Evolutionary conservation across 176 grass and related monocot species (phyloP).

Genomic region (Aegilops bicornis): DNA sequence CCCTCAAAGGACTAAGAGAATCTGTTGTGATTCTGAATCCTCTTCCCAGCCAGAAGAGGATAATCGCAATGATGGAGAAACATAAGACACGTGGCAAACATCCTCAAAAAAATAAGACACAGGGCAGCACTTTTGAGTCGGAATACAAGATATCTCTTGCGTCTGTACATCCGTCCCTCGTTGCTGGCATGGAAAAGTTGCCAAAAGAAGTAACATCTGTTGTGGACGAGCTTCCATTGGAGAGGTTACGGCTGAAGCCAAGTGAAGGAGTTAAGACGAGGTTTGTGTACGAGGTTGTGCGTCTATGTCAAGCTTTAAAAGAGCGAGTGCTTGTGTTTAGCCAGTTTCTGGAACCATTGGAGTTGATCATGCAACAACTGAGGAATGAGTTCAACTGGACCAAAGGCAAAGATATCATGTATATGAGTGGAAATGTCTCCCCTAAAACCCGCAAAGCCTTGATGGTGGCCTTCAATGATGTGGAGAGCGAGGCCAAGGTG

Average conservation of each 20-base stretch:
- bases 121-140: slow-evolving; percentile 21
- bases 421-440: slow-evolving; percentile 49
- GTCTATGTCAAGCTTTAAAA: slow-evolving; percentile 32
- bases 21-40: slow-evolving; percentile 69
- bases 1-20: slow-evolving; percentile 69
- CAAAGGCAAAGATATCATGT: slow-evolving; percentile 60
- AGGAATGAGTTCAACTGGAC: slow-evolving; percentile 49
- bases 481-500: slow-evolving; percentile 60
- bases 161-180: slow-evolving; percentile 61
- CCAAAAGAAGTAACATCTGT: too few species aligned
- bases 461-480: slow-evolving; percentile 71
- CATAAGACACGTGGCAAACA: background rate
- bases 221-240: too few species aligned
- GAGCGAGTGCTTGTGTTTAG: slow-evolving; percentile 38
- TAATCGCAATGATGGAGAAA: slow-evolving; percentile 49
- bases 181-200: slow-evolving; percentile 7
- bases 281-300: slow-evolving; percentile 73
- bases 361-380: slow-evolving; percentile 67
- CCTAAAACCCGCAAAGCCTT: slow-evolving; percentile 35
- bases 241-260: slow-evolving; percentile 26
- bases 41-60: slow-evolving; percentile 49
- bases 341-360: slow-evolving; percentile 64
- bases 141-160: slow-evolving; percentile 71
- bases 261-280: slow-evolving; percentile 67
- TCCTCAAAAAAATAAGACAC: background rate